These are phyloP conservation scores for Kazachstania viticola DNA, from an alignment of 805 yeast genomes.

Conservation along the genomic window DNA sequence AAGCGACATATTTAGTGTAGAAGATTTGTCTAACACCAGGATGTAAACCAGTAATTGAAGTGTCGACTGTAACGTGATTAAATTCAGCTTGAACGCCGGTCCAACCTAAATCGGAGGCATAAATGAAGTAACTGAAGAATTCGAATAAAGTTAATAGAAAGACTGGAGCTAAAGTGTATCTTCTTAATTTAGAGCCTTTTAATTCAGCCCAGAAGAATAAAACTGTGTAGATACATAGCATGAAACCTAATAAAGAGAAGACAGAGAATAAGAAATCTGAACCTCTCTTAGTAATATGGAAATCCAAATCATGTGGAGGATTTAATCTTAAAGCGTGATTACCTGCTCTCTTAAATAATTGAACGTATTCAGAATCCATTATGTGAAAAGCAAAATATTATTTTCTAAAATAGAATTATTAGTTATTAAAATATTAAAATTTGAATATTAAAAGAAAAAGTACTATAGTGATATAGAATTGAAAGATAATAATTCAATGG, in stretches of 20 bases:
- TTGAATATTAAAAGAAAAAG: too few species aligned
- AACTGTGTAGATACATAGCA: slow-evolving; percentile 17
- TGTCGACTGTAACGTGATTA: slow-evolving; percentile 28
- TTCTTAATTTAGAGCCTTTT: slow-evolving; percentile 12
- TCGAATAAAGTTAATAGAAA: slow-evolving; percentile 29
- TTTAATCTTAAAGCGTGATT: slow-evolving; percentile 34
- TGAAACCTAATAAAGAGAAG: slow-evolving; percentile 28
- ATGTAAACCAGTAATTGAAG: slow-evolving; percentile 12
- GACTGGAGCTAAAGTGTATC: slow-evolving; percentile 27
- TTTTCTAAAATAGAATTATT: too few species aligned
- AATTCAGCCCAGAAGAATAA: slow-evolving; percentile 10
- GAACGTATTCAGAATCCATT: too few species aligned
- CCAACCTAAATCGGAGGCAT: slow-evolving; percentile 38
- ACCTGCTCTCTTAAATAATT: too few species aligned
- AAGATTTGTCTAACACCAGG: slow-evolving; percentile 33
- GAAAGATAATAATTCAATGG: too few species aligned
- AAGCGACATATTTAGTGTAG: slow-evolving; percentile 34
- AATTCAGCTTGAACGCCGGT: slow-evolving; percentile 31
- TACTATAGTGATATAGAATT: too few species aligned
- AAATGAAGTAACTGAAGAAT: slow-evolving; percentile 32
- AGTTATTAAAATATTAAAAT: too few species aligned
- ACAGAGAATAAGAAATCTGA: slow-evolving; percentile 62
- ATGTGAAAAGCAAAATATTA: too few species aligned
- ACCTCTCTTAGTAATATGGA: slow-evolving; percentile 45
- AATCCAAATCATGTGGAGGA: slow-evolving; percentile 34